Base-by-base conservation (phyloP, 805 yeast species). In the Blastobotrys americana region DNA sequence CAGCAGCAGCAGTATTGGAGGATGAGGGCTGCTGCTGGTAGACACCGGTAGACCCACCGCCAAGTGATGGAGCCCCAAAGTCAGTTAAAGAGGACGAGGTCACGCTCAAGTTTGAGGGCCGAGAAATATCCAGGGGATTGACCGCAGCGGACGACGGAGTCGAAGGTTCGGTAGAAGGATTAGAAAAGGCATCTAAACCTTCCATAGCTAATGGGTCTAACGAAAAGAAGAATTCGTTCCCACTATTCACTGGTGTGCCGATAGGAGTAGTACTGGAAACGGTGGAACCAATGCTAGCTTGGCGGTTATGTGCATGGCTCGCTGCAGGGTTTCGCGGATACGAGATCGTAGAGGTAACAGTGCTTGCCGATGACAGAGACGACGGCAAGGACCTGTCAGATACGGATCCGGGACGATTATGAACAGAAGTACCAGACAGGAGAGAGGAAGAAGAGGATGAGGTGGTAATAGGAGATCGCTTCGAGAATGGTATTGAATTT, bases 131-230 rank as follows among this genome's bases (percentile, higher is more conserved):
- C 13, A 25, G 13, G 8, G 31, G 31, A 25, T 25, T 25, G 31
- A 13, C 31, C 13, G 31, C 31, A 25, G 13, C 13, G 10, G 31
- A 13, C 31, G 8, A 8, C 8, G 10, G 10, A 25, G 31, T 25
- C 13, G 13, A 13, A 25, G 31, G 31, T 25, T 8, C 31, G 48
- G 28, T 23, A 39, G 31, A 8, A 25, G 13, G 8, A 25, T 25
- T 13, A 25, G 10, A 8, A 35, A 25, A 37, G 5, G 56, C 47
- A 47, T 62, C 51, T 9, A 71, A 67, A 4, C 74, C 76, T 42
- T 74, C 79, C 46, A 70, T 67, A 0, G 76, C 76, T 46, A 72
- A 56, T 2, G 77, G 75, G 47, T 72, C 74, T 22, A 73, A 61
- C 39, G 69, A 57, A 47, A 73, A 73, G 21, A 59, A 54, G 43